These are phyloP conservation scores for Flammula alnicola DNA, from an alignment of 1,284 basidiomycete species.

Conservation along the genomic window DNA sequence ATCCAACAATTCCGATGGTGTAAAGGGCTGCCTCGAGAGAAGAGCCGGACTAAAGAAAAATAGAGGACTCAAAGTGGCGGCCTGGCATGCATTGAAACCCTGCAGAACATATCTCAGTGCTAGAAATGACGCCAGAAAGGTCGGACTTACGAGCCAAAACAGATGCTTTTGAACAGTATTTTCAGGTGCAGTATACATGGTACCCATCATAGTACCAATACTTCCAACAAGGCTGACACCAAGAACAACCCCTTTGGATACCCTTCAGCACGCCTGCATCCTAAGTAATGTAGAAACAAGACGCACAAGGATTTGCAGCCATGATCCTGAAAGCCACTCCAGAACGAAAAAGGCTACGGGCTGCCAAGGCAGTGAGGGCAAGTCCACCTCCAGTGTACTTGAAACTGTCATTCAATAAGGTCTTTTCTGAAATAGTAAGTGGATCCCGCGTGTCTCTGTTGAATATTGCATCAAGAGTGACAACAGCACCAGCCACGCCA, in stretches of 20 bases:
- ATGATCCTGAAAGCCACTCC: constrained; percentile 82
- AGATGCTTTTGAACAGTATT: constrained; percentile 73
- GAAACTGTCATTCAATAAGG: constrained; percentile 84
- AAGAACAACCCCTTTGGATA: constrained; percentile 71
- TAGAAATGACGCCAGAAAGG: not conserved
- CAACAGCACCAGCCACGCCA: constrained; percentile 69
- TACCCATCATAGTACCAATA: constrained; percentile 81
- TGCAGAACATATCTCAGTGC: constrained; percentile 29
- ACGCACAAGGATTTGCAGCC: constrained; percentile 83
- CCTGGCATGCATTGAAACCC: constrained; percentile 88
- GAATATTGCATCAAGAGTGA: constrained; percentile 67
- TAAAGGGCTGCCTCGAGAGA: constrained; percentile 90
- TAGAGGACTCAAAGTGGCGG: constrained; percentile 80
- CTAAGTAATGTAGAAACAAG: not conserved
- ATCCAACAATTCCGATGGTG: constrained; percentile 84
- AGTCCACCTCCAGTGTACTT: constrained; percentile 86
- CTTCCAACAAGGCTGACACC: constrained; percentile 81
- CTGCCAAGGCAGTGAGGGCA: constrained; percentile 76
- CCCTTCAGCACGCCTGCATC: constrained; percentile 3
- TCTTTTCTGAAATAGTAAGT: constrained; percentile 62
- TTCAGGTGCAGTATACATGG: constrained; percentile 76
- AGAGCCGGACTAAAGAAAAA: constrained; percentile 89
- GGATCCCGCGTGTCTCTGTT: constrained; percentile 81
- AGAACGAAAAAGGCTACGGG: constrained; percentile 76
- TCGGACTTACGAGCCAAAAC: constrained; percentile 71